Evolutionary conservation across 441 rosid species (phyloP).

Genomic region (Pelargonium australe): DNA sequence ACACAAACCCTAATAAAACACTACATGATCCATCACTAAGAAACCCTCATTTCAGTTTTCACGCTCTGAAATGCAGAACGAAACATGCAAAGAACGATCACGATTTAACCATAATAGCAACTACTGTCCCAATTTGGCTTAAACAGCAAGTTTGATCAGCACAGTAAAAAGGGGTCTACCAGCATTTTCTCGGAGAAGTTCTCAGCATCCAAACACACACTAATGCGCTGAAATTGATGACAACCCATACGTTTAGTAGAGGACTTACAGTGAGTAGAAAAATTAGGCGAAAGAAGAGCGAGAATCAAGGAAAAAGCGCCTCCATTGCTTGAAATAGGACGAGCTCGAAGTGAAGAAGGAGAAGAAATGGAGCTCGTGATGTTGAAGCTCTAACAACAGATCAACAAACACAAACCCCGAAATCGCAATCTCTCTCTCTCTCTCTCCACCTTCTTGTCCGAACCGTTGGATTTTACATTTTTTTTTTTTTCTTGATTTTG

Average conservation of each 20-base stretch:
- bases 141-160: neutral
- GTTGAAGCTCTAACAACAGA: neutral
- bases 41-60: neutral
- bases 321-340: neutral
- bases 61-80: neutral
- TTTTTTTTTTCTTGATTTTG: neutral
- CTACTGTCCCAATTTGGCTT: neutral
- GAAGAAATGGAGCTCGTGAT: too few relatives aligned
- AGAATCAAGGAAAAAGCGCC: neutral
- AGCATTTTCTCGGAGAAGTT: too few relatives aligned
- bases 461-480: slow-evolving; percentile 8
- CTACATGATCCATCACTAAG: neutral
- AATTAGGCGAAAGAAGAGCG: neutral
- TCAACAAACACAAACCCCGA: neutral
- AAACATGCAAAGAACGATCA: neutral
- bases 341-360: neutral
- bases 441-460: neutral
- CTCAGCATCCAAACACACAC: too few relatives aligned
- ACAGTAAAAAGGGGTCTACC: neutral
- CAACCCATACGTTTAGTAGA: neutral
- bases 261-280: neutral
- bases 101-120: neutral
- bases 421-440: neutral
- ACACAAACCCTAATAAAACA: neutral
- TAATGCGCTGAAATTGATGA: too few relatives aligned